Base-by-base conservation (phyloP, 73 alveolate genomes). In the Tetrahymena malaccensis region DNA sequence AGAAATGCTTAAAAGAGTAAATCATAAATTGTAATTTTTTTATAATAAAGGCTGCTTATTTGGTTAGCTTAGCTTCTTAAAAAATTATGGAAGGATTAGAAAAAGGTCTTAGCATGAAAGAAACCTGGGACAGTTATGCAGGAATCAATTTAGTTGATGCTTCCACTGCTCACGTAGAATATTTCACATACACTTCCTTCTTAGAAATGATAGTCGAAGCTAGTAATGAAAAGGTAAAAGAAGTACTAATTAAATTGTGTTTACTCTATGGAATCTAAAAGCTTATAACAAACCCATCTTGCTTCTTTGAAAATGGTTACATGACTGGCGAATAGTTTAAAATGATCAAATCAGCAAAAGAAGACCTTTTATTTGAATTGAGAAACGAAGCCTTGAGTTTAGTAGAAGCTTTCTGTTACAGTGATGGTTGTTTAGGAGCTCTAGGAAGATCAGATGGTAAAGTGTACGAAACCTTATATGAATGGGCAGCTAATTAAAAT, bases 391-490 rank as follows among this genome's bases (percentile, higher is more conserved):
- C 97, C 16, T 44, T 95, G 21, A 95, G 97, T 0, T 85, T 95
- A 85, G 97, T 95, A 10, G 97, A 95, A 31, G 97, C 94, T 43
- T 37, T 50, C 33, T 33, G 85, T 44, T 93, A 35, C 38, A 2
- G 55, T 7, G 25, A 43, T 34, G 37, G 84, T 35, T 94, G 95
- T 95, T 27, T 55, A 55, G 55, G 95, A n/a, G 97, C 97, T 7
- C 93, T 95, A 16, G 97, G 97, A 25, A 93, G 85, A 40, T 85
- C 95, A 10, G 84, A 95, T 35, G 97, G 97, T 31, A 95, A 95
- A 44, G 93, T 83, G n/a, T 95, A 95, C 56, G 97, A 95, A 44
- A 95, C 94, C 25, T 44, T 95, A 85, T 95, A 50, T 89, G 94
- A 95, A 33, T 95, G 97, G 97, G 97, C 97, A 21, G 31, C 70